Evolutionary conservation across 805 yeast species (phyloP).

Genomic region (Sugiyamaella chiloensis): DNA sequence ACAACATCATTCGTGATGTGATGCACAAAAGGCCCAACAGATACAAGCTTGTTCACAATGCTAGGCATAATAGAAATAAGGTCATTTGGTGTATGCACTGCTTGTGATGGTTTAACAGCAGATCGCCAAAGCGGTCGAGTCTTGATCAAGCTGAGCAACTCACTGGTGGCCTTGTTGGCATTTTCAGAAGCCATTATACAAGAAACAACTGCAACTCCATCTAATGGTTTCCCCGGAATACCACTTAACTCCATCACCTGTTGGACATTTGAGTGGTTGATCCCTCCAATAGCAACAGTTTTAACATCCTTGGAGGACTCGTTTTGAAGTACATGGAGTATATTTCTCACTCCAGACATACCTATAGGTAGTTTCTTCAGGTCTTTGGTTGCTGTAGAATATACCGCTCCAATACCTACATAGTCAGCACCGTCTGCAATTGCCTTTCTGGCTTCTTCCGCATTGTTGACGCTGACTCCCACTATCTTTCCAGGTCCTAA

Average conservation of each 20-base stretch:
- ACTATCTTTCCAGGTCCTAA: constrained; percentile 73
- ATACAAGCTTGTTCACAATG: constrained; percentile 28
- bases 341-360: constrained; percentile 56
- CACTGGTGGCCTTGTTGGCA: constrained; percentile 51
- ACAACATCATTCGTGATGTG: constrained; percentile 90
- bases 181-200: constrained; percentile 66
- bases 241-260: constrained; percentile 53
- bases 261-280: constrained; percentile 59
- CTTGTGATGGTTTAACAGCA: constrained; percentile 4
- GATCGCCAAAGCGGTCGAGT: not conserved
- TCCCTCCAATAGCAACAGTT: constrained; percentile 80
- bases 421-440: constrained; percentile 60
- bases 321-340: constrained; percentile 47
- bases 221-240: constrained; percentile 46
- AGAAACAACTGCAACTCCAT: constrained; percentile 90
- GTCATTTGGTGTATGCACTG: constrained; percentile 7
- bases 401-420: constrained; percentile 81
- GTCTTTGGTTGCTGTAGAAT: constrained; percentile 69
- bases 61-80: constrained; percentile 23
- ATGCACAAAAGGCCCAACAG: constrained; percentile 63
- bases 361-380: constrained; percentile 61
- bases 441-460: constrained; percentile 53
- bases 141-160: constrained; percentile 24
- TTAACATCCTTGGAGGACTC: constrained; percentile 39
- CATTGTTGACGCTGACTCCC: constrained; percentile 70